Percentiles rank a stretch among this genome's conserved stretches.
These are phyloP conservation scores for Claviceps sp. DNA, from an alignment of 2,329 filamentous ascomycete genomes.

Conservation along the genomic window DNA sequence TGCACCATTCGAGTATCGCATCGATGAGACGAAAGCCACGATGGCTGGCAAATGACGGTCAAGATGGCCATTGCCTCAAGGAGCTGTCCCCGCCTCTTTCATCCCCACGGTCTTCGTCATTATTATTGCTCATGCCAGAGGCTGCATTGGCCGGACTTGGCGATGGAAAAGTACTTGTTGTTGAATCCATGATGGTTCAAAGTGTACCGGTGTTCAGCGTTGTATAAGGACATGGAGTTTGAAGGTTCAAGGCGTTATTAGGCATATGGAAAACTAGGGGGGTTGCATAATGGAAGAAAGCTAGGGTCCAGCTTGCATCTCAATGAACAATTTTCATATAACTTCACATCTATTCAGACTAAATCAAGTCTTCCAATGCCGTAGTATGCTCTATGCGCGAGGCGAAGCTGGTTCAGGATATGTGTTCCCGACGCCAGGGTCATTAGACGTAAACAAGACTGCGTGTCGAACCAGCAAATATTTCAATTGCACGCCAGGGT, in stretches of 20 bases:
- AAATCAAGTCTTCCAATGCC: neutral
- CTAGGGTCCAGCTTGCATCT: neutral
- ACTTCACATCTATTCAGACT: neutral
- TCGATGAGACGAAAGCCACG: conserved; percentile 37
- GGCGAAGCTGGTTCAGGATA: neutral
- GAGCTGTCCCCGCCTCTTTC: conserved; percentile 53
- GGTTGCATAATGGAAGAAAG: neutral
- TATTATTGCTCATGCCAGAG: conserved; percentile 22
- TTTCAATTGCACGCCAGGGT: too few relatives aligned
- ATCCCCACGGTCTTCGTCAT: conserved; percentile 32
- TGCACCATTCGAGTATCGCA: neutral
- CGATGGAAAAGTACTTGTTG: conserved; percentile 27
- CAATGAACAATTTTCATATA: neutral
- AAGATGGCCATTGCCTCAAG: conserved; percentile 43
- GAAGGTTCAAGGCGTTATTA: neutral
- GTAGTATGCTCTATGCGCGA: conserved; percentile 1
- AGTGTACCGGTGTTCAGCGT: neutral
- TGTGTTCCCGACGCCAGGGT: too few relatives aligned
- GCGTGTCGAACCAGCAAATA: neutral
- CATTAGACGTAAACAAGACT: neutral
- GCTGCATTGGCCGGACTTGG: conserved; percentile 24
- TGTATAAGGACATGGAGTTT: neutral
- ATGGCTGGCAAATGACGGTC: conserved; percentile 54
- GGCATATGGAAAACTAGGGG: neutral
- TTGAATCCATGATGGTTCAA: conserved; percentile 24